Evolutionary conservation across 495 filamentous ascomycete genomes (phyloP).

Genomic region (Tetracladium setigerum): DNA sequence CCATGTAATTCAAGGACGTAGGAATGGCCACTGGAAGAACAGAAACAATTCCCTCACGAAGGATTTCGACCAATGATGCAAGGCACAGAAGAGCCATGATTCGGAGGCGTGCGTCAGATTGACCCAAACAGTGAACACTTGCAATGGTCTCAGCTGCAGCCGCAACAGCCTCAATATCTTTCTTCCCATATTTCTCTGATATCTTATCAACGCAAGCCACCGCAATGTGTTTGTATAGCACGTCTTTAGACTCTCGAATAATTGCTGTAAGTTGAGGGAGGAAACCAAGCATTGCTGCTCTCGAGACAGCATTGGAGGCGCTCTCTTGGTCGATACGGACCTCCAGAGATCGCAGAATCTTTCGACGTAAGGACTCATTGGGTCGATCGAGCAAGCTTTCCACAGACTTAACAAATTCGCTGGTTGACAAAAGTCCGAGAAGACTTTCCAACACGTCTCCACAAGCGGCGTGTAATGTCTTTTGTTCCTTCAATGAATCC

Average conservation of each 20-base stretch:
- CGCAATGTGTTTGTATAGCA: constrained; percentile 69
- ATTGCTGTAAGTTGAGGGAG: constrained; percentile 67
- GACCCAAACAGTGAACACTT: constrained; percentile 66
- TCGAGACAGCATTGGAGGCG: constrained; percentile 55
- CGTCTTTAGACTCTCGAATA: constrained; percentile 60
- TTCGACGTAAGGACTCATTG: constrained; percentile 63
- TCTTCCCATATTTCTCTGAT: constrained; percentile 85
- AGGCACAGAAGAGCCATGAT: constrained; percentile 81
- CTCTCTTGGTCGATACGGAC: constrained; percentile 61
- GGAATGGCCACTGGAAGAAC: constrained; percentile 69
- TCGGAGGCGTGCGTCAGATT: constrained; percentile 61
- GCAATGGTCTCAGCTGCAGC: constrained; percentile 70
- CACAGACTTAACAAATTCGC: constrained; percentile 78
- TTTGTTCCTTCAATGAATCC: constrained; percentile 50
- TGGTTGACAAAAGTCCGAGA: constrained; percentile 69
- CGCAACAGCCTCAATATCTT: constrained; percentile 55
- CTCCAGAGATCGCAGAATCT: constrained; percentile 73
- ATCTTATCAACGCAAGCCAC: constrained; percentile 85
- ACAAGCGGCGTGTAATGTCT: constrained; percentile 53
- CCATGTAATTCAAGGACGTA: constrained; percentile 59
- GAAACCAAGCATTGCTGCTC: constrained; percentile 66
- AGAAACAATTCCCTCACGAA: constrained; percentile 78
- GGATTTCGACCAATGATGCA: constrained; percentile 76
- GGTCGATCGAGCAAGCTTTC: constrained; percentile 67
- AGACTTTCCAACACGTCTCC: constrained; percentile 64